Conservation (phyloP, 768 basidiomycete species). For the Brasilioporus rufonigricans region DNA sequence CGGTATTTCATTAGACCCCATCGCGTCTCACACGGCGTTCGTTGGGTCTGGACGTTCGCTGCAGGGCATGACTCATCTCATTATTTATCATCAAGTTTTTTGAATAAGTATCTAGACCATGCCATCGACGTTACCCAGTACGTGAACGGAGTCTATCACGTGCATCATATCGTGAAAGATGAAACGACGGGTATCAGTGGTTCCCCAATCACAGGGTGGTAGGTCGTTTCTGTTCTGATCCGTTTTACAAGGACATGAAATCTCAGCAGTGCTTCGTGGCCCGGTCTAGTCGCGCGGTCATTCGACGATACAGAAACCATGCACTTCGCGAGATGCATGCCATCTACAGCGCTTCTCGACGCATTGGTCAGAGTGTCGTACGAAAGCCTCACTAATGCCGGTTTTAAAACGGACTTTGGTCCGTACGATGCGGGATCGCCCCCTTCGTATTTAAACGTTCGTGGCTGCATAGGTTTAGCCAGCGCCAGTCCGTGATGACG, state of each 20-base stretch:
- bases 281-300: slow-evolving; percentile 1
- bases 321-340: background rate
- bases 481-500: background rate
- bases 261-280: background rate
- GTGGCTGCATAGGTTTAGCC: slow-evolving; percentile 23
- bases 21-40: background rate
- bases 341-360: background rate
- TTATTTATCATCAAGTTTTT: too few relatives aligned
- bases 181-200: background rate
- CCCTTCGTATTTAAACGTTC: slow-evolving; percentile 22
- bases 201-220: slow-evolving; percentile 5
- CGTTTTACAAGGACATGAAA: background rate
- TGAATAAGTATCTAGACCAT: slow-evolving; percentile 11
- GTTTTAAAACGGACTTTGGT: slow-evolving; percentile 31
- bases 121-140: slow-evolving; percentile 23
- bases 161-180: background rate
- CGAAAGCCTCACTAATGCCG: slow-evolving; percentile 32
- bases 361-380: slow-evolving; percentile 26
- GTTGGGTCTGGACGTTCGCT: background rate
- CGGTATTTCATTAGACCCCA: slow-evolving; percentile 53
- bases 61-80: slow-evolving; percentile 22
- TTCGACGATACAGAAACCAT: slow-evolving; percentile 5
- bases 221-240: background rate
- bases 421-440: slow-evolving; percentile 29
- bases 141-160: background rate